Base-by-base conservation (phyloP, 1,284 basidiomycete genomes). In the Leccinum angustisporum region DNA sequence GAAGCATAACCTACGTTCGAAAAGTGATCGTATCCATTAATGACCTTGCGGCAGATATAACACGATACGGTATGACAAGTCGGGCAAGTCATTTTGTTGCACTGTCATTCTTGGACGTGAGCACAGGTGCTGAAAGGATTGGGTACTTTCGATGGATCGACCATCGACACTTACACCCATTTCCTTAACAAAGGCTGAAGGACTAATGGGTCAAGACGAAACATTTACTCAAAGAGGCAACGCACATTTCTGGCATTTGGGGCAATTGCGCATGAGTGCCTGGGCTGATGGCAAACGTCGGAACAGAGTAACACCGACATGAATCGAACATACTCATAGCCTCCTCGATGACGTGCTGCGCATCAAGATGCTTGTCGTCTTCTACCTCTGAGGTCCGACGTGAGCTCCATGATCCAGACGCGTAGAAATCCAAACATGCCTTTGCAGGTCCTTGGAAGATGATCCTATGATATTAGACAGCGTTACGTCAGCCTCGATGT, bases 381-480 rank as follows among this genome's bases (percentile, higher is more conserved):
- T 88, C 87, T 62, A 83, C 78, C 74, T 94, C 90, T 90, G 21
- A 65, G 31, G 62, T 40, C 31, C 48, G 16, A 34, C 53, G 11
- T 66, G 36, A 64, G 11, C 1, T 1, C n/a, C 5, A 7, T 14
- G 21, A 10, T 2, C 9, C 36, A 21, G 25, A 53, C 33, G 56
- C 30, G 53, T 25, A 25, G 8, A 54, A 33, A 34, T 2, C 11
- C 5, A 54, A 53, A 6, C 71, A 46, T 63, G 88, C 90, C 91
- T 80, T 91, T 83, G 70, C 94, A 95, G n/a, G 79, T 88, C 76
- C 86, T 94, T 3, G 94, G 93, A n/a, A 94, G 73, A 77, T 95
- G 93, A 70, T 94, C 90, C 87, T 90, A 61, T 38, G 11, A 59
- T 31, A 53, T 48, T 21, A 60, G 7, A 11, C 33, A 36, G 30